A percentile compares a stretch with the other conserved stretches of the same genome.
Conservation (phyloP, 2,329 filamentous ascomycete genomes). For the Dryadomyces quercus-mongolicae region DNA sequence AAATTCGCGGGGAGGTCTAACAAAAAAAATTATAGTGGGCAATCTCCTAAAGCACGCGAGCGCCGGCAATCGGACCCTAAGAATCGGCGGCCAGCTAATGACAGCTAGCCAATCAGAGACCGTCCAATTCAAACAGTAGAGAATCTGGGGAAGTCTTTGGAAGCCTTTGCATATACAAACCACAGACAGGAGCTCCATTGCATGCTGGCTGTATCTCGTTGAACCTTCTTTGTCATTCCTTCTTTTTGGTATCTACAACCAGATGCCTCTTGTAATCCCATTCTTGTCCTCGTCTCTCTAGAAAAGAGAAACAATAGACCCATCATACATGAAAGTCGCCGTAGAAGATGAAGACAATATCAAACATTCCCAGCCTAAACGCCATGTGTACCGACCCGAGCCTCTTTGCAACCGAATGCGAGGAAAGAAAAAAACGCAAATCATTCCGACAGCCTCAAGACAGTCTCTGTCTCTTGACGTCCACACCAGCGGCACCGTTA, state of each 20-base stretch:
- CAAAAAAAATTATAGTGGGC: conserved; percentile 7
- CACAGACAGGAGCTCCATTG: no score
- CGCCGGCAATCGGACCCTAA: conserved; percentile 9
- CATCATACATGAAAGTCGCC: not conserved
- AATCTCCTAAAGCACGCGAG: no score
- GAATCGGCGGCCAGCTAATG: not conserved
- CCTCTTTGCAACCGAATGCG: not conserved
- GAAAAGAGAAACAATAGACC: no score
- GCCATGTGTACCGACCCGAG: no score
- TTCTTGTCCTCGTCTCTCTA: not conserved
- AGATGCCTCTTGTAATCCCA: no score
- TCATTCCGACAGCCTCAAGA: not conserved
- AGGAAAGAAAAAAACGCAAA: not conserved
- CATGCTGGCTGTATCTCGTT: not conserved
- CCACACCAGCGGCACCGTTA: conserved; percentile 20
- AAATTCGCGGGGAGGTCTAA: conserved; percentile 1
- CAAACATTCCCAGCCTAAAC: no score
- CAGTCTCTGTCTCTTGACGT: conserved; percentile 39
- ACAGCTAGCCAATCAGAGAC: conserved; percentile 9
- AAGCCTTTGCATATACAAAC: not conserved
- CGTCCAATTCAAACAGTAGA: conserved; percentile 6
- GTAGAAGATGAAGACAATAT: not conserved
- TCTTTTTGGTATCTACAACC: not conserved
- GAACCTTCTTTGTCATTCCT: not conserved
- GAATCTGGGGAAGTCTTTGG: not conserved